Evolutionary conservation across 1,284 basidiomycete genomes (phyloP), one percentile per base, ranked within the genome.

Genomic region (Pseudozyma sp.): DNA sequence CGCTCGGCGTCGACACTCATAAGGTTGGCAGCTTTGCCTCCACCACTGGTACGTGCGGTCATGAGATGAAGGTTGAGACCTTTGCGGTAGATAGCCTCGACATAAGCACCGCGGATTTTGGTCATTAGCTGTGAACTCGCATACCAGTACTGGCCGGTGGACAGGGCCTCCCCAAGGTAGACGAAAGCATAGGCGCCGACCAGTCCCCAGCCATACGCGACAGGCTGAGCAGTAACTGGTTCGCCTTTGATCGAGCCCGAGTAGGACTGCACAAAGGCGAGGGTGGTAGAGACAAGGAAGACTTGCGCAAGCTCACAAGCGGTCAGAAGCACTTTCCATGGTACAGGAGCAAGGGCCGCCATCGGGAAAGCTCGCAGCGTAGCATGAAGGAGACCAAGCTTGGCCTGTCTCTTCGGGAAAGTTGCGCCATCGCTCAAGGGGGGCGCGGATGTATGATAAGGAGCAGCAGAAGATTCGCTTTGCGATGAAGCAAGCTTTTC

Each of bases 1-100:
- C 81, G 67, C 53, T 83, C 81, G 50, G 75, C 68, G 51, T 83
- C 81, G n/a, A 80, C 79, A 19, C 78, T 80, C 77, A 82, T 81
- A 31, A 82, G 60, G 45, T 79, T 81, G 44, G 77, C 77, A 2
- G 77, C 76, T 44, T 70, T 67, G 3, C 77, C 79, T 13, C 78
- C 72, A 4, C 81, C 81, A 25, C 68, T 62, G 12, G 61, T 72
- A 14, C 72, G 79, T 12, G 81, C 77, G 0, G 75, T 71, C 18
- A 67, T 51, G 25, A 77, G 40, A 47, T 82, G 78, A 10, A 83
- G 59, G 2, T 61, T 69, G n/a, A 83, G 66, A 14, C 77, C 67
- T 48, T 83, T 83, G 42, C 70, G 69, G 43, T 80, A 83, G 53
- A 83, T 56, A 44, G 77, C 66, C 44, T 81, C 76, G 50, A 81